phyloP scores from a whole-genome alignment of 805 yeast species.

The Schizosaccharomyces japonicus region DNA sequence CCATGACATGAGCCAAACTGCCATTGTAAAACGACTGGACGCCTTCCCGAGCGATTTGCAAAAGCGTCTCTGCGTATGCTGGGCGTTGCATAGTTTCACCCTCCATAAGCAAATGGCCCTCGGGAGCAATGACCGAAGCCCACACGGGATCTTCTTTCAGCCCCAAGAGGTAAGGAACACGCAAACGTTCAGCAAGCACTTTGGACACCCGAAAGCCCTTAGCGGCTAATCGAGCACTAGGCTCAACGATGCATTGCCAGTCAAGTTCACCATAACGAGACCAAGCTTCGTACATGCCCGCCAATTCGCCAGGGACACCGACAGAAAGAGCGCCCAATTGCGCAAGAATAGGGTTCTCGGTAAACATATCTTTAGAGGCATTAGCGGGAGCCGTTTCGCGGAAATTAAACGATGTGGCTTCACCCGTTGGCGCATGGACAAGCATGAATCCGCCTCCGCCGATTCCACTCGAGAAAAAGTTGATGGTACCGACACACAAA shows the following conservation, averaged over 20 bases:
- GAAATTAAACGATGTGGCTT: constrained; percentile 49
- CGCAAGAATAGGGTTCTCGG: constrained; percentile 23
- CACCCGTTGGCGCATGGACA: constrained; percentile 20
- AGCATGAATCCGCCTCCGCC: constrained; percentile 80
- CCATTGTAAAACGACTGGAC: constrained; percentile 64
- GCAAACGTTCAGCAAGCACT: constrained; percentile 23
- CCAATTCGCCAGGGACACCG: constrained; percentile 77
- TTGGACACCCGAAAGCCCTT: constrained; percentile 37
- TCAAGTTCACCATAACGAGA: constrained; percentile 33
- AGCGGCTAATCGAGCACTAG: constrained; percentile 43
- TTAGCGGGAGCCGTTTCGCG: constrained; percentile 63
- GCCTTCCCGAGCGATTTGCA: constrained; percentile 48
- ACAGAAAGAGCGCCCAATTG: constrained; percentile 64
- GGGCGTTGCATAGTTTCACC: constrained; percentile 49
- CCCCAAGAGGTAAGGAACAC: constrained; percentile 5
- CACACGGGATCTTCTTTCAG: constrained; percentile 12
- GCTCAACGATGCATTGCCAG: constrained; percentile 54
- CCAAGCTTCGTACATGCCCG: constrained; percentile 45
- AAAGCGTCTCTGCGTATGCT: constrained; percentile 40
- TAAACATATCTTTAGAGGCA: constrained; percentile 44
- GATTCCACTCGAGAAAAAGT: constrained; percentile 66
- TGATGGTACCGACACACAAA: constrained; percentile 63
- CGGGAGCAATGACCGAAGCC: constrained; percentile 13
- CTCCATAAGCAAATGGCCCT: constrained; percentile 16
- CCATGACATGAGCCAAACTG: constrained; percentile 40